Evolutionary conservation across 2,329 filamentous ascomycete genomes (phyloP).

Genomic region (Shiraia sp.): DNA sequence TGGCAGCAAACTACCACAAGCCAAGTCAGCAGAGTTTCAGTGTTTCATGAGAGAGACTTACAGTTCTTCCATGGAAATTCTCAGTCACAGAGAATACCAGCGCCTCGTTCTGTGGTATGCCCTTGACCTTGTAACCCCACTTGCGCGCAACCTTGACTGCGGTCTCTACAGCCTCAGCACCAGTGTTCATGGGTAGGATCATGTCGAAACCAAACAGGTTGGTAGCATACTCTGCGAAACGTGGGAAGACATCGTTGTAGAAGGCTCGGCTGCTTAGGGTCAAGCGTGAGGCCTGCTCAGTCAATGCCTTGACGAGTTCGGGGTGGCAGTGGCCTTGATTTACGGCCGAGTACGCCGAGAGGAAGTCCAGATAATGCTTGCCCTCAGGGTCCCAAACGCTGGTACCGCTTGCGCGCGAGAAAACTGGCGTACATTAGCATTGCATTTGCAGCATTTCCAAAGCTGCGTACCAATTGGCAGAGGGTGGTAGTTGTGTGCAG

Average conservation of each 20-base stretch:
- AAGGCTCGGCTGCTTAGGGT: slow-evolving; percentile 94
- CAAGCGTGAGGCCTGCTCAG: slow-evolving; percentile 84
- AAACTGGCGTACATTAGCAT: slow-evolving; percentile 48
- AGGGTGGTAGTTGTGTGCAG: slow-evolving; percentile 98
- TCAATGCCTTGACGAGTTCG: slow-evolving; percentile 86
- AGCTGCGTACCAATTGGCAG: slow-evolving; percentile 71
- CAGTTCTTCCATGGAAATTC: slow-evolving; percentile 96
- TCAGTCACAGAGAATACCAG: slow-evolving; percentile 81
- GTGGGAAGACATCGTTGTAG: slow-evolving; percentile 97
- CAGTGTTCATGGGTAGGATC: slow-evolving; percentile 98
- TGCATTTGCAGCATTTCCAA: background rate
- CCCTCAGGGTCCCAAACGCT: slow-evolving; percentile 97
- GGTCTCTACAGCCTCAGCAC: slow-evolving; percentile 94
- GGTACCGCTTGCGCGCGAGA: slow-evolving; percentile 80
- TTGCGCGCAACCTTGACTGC: slow-evolving; percentile 95
- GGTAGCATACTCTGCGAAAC: slow-evolving; percentile 91
- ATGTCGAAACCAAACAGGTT: slow-evolving; percentile 92
- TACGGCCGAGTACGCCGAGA: slow-evolving; percentile 96
- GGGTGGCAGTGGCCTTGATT: slow-evolving; percentile 99
- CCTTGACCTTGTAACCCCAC: slow-evolving; percentile 97
- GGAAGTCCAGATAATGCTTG: slow-evolving; percentile 89
- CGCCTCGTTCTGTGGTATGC: slow-evolving; percentile 81
- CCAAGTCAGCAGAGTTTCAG: no score
- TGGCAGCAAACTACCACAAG: slow-evolving; percentile 75
- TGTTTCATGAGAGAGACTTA: slow-evolving; percentile 51